Evolutionary conservation across 768 basidiomycete species (phyloP).

Genomic region (Phylloporus scabripes): DNA sequence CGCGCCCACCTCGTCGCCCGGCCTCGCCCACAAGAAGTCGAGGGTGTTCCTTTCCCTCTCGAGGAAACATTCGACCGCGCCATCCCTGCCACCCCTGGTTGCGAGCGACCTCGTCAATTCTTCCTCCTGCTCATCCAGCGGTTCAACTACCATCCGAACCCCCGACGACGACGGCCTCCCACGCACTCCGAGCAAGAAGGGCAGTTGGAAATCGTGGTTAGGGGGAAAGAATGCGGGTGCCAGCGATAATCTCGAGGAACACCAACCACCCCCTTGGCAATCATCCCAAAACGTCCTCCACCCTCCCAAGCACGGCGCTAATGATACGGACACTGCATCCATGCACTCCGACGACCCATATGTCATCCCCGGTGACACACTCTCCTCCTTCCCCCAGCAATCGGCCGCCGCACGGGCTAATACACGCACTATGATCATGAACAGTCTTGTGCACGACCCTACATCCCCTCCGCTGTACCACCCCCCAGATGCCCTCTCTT

Average conservation of each 20-base stretch:
- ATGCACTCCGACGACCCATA: constrained; percentile 36
- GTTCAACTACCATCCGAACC: constrained; percentile 48
- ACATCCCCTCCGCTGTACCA: constrained; percentile 48
- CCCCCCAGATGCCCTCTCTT: constrained; percentile 32
- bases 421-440: constrained; percentile 41
- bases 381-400: constrained; percentile 19
- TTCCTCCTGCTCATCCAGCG: constrained; percentile 58
- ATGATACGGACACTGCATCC: constrained; percentile 32
- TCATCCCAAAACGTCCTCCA: constrained; percentile 19
- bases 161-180: constrained; percentile 51
- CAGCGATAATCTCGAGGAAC: constrained; percentile 26
- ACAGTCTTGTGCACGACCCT: constrained; percentile 37
- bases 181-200: constrained; percentile 36
- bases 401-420: constrained; percentile 33
- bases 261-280: constrained; percentile 29
- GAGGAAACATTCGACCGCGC: constrained; percentile 19
- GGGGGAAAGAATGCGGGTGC: constrained; percentile 32
- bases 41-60: constrained; percentile 25
- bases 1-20: constrained; percentile 9
- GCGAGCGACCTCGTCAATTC: constrained; percentile 40
- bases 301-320: constrained; percentile 20
- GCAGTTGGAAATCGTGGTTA: constrained; percentile 56
- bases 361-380: constrained; percentile 15
- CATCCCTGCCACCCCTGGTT: constrained; percentile 19
- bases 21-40: constrained; percentile 21